Evolutionary conservation across 805 yeast genomes (phyloP).

Genomic region (Nakazawaea ernobii): DNA sequence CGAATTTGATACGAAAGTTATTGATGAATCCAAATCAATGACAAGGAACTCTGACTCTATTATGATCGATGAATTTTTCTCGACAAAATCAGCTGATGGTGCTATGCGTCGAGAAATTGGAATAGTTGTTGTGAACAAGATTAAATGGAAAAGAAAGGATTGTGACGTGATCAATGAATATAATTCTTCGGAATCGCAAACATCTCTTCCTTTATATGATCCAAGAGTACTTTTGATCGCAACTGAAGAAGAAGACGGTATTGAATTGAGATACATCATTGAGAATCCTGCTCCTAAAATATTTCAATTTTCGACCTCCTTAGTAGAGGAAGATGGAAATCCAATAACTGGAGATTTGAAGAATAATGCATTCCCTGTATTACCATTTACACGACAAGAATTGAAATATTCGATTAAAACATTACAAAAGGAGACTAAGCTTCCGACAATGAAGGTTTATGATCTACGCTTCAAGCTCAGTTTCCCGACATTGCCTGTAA

Average conservation of each 20-base stretch:
- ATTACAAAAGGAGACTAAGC: constrained; percentile 24
- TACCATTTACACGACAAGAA: constrained; percentile 54
- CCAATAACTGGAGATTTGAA: constrained; percentile 18
- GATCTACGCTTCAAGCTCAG: constrained; percentile 66
- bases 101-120: constrained; percentile 33
- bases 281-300: constrained; percentile 75
- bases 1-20: constrained; percentile 27
- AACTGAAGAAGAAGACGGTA: constrained; percentile 14
- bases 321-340: constrained; percentile 17
- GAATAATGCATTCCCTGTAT: constrained; percentile 40
- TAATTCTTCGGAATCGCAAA: constrained; percentile 38
- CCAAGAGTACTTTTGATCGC: constrained; percentile 57
- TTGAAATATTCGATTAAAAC: constrained; percentile 23
- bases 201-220: constrained; percentile 57
- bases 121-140: constrained; percentile 19
- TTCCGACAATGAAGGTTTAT: constrained; percentile 62
- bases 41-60: not conserved
- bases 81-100: constrained; percentile 32
- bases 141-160: constrained; percentile 30
- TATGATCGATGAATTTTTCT: constrained; percentile 20
- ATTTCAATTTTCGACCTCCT: constrained; percentile 44
- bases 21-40: constrained; percentile 2
- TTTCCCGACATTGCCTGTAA: constrained; percentile 44
- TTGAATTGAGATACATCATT: constrained; percentile 40
- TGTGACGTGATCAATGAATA: constrained; percentile 23